A percentile compares a stretch with the other conserved stretches of the same genome.
Evolutionary conservation across 306 rosid genomes (phyloP).

Genomic region (Prunus padus): DNA sequence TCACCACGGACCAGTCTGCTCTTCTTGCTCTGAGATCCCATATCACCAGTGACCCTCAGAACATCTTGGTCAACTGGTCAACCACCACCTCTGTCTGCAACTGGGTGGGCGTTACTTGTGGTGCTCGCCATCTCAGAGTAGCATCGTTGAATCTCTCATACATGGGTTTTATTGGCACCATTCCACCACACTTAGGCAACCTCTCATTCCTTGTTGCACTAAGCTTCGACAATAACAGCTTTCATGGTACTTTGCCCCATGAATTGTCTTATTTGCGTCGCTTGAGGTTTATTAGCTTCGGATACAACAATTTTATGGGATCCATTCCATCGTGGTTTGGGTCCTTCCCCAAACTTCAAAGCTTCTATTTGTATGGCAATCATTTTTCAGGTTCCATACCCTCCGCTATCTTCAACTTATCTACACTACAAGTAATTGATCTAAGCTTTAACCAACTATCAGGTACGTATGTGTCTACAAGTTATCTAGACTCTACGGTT

Average conservation of each 20-base stretch:
- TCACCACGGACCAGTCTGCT: slow-evolving; percentile 21
- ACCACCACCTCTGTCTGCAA: slow-evolving; percentile 15
- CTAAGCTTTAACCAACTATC: too few relatives aligned
- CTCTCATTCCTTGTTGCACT: slow-evolving; percentile 17
- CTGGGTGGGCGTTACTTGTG: slow-evolving; percentile 23
- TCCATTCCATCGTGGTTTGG: too few relatives aligned
- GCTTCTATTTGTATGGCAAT: too few relatives aligned
- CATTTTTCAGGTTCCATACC: too few relatives aligned
- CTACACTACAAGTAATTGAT: too few relatives aligned
- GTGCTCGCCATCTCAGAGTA: slow-evolving; percentile 7
- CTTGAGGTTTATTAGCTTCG: too few relatives aligned
- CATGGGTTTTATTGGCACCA: slow-evolving; percentile 10
- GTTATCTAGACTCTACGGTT: too few relatives aligned
- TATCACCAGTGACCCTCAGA: slow-evolving; percentile 16
- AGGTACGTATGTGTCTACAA: too few relatives aligned
- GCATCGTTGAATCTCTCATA: slow-evolving; percentile 8
- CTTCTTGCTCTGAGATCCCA: slow-evolving; percentile 23
- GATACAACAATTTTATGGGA: too few relatives aligned
- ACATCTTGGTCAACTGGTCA: slow-evolving; percentile 21
- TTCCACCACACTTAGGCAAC: slow-evolving; percentile 19
- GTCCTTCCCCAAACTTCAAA: too few relatives aligned
- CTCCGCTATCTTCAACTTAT: too few relatives aligned
- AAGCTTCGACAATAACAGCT: slow-evolving; percentile 1
- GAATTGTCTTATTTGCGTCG: not conserved
- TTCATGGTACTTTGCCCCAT: slow-evolving; percentile 9